Conservation (phyloP, 202 grass and related monocot species). For the Cymbopogon flexuosus region DNA sequence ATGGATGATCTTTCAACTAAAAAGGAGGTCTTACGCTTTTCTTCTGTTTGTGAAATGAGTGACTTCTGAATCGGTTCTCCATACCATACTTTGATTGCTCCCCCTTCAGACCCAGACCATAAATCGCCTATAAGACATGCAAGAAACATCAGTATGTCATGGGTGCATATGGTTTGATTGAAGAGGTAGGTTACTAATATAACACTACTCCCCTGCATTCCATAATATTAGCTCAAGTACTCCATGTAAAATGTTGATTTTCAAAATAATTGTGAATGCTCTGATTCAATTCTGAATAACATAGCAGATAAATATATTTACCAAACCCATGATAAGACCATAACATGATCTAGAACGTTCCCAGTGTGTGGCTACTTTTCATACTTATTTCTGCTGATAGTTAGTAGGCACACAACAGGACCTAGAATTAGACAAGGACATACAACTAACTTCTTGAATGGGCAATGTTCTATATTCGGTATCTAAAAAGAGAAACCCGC, state of each 20-base stretch:
- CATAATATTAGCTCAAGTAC: not conserved
- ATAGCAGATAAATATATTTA: not conserved
- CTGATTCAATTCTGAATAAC: not conserved
- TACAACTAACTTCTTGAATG: not conserved
- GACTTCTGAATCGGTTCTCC: conserved; percentile 60
- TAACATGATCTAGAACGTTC: not conserved
- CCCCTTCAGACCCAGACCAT: conserved; percentile 94
- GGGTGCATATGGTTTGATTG: conserved; percentile 1
- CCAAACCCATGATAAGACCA: not conserved
- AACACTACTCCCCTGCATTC: not conserved
- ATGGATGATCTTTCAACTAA: conserved; percentile 80
- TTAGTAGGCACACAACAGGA: not conserved
- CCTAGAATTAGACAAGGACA: not conserved
- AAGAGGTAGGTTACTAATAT: conserved; percentile 2
- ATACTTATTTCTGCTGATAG: not conserved
- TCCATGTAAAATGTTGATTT: not conserved
- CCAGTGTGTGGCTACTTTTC: not conserved
- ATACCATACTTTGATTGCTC: conserved; percentile 79
- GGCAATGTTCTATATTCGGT: no score
- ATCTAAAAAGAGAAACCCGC: no score
- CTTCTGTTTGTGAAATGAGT: conserved; percentile 60
- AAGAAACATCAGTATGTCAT: conserved; percentile 27
- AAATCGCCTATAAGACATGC: conserved; percentile 62
- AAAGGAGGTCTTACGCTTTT: conserved; percentile 61
- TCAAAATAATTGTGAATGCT: not conserved